Percentiles rank a stretch among this genome's conserved stretches.
Evolutionary conservation across 495 filamentous ascomycete genomes (phyloP).

Genomic region (Pseudoneurospora amorphoporcata): DNA sequence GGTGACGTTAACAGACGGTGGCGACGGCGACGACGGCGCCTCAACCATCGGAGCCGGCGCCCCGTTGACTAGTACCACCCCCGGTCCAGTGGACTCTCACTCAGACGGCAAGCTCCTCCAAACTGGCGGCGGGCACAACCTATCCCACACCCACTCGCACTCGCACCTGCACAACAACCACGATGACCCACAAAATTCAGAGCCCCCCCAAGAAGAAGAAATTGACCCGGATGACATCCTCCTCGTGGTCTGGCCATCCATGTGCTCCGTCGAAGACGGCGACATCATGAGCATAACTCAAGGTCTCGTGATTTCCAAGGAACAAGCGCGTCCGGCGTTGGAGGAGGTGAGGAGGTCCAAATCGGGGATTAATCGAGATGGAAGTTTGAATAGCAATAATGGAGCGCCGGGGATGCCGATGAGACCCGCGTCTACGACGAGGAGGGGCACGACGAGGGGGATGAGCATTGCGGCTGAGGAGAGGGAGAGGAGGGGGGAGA

Average conservation of each 20-base stretch:
- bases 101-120: neutral
- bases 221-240: slow-evolving; percentile 28
- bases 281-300: slow-evolving; percentile 28
- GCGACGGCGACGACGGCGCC: slow-evolving; percentile 5
- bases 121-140: neutral
- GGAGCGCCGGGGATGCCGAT: neutral
- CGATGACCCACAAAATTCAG: neutral
- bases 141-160: neutral
- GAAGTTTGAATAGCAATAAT: neutral
- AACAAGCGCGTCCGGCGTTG: slow-evolving; percentile 25
- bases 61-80: neutral
- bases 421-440: neutral
- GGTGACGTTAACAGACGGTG: neutral
- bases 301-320: slow-evolving; percentile 27
- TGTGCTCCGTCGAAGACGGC: slow-evolving; percentile 27
- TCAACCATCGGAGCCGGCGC: neutral
- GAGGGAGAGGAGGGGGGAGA: neutral
- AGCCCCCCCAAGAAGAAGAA: slow-evolving; percentile 2
- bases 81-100: neutral
- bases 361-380: neutral
- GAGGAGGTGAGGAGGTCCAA: slow-evolving; percentile 14
- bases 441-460: neutral
- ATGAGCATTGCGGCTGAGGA: neutral
- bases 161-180: neutral
- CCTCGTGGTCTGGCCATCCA: slow-evolving; percentile 28